Evolutionary conservation across 306 rosid species (phyloP).

Genomic region (Trichosanthes cucumerina): DNA sequence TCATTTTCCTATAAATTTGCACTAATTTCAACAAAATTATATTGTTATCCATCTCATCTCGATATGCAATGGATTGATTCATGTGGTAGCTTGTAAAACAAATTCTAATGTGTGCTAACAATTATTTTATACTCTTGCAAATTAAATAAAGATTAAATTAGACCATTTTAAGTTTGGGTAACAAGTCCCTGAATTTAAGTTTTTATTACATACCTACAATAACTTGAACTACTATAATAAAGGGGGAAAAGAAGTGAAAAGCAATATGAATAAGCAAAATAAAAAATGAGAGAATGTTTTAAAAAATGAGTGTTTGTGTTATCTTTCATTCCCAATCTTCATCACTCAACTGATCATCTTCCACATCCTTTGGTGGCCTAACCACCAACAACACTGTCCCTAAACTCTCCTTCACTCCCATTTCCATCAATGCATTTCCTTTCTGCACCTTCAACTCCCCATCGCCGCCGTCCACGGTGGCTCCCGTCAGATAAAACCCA

Average conservation of each 20-base stretch:
- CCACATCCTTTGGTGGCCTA: slow-evolving; percentile 61
- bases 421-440: slow-evolving; percentile 47
- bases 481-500: slow-evolving; percentile 61
- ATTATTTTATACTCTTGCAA: no score
- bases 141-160: no score
- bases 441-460: slow-evolving; percentile 52
- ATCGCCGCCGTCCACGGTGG: slow-evolving; percentile 16
- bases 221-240: not conserved
- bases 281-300: not conserved
- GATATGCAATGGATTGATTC: no score
- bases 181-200: no score
- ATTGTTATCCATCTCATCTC: no score
- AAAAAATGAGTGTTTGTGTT: not conserved
- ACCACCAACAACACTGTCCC: slow-evolving; percentile 65
- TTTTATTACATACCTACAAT: no score
- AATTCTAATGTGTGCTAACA: no score
- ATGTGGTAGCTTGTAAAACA: no score
- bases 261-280: not conserved
- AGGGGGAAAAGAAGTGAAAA: not conserved
- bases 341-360: slow-evolving; percentile 45
- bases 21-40: no score
- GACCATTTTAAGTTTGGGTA: no score
- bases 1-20: no score
- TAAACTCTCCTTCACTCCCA: slow-evolving; percentile 41
- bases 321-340: slow-evolving; percentile 71